Percentiles rank a stretch among this genome's conserved stretches.
Conservation (phyloP, 495 filamentous ascomycete species). For the Aspergillus ellipticus region DNA sequence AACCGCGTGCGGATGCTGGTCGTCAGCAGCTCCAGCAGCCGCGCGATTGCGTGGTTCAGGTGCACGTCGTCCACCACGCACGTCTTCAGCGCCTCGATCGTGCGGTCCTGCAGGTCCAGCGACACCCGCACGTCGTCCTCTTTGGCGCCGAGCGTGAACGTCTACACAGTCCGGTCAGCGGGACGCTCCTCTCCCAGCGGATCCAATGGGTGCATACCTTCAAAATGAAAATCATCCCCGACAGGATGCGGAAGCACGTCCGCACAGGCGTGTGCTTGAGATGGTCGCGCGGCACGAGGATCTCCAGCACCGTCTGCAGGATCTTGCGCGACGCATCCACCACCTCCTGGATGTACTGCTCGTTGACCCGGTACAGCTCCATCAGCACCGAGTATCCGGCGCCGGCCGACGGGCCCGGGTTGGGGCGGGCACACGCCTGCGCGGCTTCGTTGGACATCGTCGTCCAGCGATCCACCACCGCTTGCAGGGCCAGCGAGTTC, state of each 20-base stretch:
- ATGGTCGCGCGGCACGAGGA: conserved; percentile 74
- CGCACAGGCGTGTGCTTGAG: conserved; percentile 89
- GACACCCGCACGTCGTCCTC: conserved; percentile 83
- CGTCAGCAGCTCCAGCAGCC: conserved; percentile 78
- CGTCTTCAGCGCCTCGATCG: conserved; percentile 72
- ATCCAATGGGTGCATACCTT: no score
- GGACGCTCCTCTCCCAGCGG: background rate
- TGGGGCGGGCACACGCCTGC: conserved; percentile 37
- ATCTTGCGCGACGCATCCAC: conserved; percentile 83
- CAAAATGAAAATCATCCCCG: conserved; percentile 90
- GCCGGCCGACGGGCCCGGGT: conserved; percentile 31
- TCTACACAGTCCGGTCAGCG: conserved; percentile 41
- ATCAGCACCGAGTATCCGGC: conserved; percentile 49
- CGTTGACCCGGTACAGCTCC: conserved; percentile 53
- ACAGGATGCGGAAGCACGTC: conserved; percentile 92
- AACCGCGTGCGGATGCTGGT: conserved; percentile 70
- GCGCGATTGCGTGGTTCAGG: conserved; percentile 90
- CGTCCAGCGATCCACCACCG: conserved; percentile 89
- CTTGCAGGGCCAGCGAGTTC: conserved; percentile 90
- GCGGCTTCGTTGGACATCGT: conserved; percentile 58
- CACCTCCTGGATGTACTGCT: conserved; percentile 83
- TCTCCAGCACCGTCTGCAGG: conserved; percentile 76
- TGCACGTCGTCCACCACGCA: conserved; percentile 96
- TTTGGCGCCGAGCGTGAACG: conserved; percentile 87
- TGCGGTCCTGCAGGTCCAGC: conserved; percentile 74